Evolutionary conservation across 2,329 filamentous ascomycete species (phyloP), one percentile per base, ranked within the genome.

Genomic region (Fusarium sp.): DNA sequence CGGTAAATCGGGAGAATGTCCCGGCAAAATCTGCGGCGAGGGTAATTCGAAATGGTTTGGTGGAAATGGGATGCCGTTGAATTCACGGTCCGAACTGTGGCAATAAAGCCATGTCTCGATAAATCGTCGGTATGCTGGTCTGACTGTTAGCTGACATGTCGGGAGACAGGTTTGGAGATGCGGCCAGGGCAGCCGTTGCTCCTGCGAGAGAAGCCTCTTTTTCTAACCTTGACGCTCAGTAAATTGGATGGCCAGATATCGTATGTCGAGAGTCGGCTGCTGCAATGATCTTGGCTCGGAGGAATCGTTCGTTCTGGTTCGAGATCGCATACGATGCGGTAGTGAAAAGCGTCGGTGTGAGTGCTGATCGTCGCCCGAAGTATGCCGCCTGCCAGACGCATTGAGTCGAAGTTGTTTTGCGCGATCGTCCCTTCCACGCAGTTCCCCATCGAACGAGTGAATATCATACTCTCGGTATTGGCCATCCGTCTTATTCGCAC

Each of bases 171-270:
- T 39, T 68, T 65, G n/a, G 29, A 49, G 49, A 35, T 39, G 55
- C 15, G 46, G 65, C 45, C 54, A 57, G 39, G 50, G 46, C 49
- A 62, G 72, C 60, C 61, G 56, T 42, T 44, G 31, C 52, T 50
- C 46, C 46, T 25, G 29, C 47, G 31, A 47, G 31, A 42, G 36
- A 41, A 50, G 33, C 22, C 18, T 56, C 45, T 52, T 33, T 52
- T 39, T 57, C 55, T 76, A 78, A 86, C 86, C 86, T 72, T 84
- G 82, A 33, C 82, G 79, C 46, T 83, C 81, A 45, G 83, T 86
- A 70, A 87, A 87, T 58, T 87, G 85, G 46, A 87, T 82, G 10
- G 83, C 83, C 33, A 87, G 79, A 75, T 87, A 85, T 53, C 84
- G 82, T 53, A 87, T 84, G 64, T 86, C 84, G 20, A 83, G 73